Conservation (phyloP, 805 yeast genomes). For the Candida ovalis region DNA sequence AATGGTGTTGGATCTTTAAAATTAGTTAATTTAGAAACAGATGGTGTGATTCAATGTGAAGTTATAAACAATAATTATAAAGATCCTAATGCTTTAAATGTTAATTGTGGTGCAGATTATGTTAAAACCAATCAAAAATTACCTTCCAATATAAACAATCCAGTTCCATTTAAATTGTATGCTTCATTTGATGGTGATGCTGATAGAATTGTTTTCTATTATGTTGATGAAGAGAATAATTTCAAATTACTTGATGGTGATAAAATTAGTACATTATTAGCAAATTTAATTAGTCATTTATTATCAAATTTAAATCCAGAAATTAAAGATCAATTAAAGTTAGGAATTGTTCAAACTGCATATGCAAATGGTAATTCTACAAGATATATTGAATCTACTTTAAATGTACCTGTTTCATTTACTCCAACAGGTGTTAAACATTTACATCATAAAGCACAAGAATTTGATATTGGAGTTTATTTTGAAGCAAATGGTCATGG, state of each 20-base stretch:
- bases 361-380: slow-evolving; percentile 96
- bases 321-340: slow-evolving; percentile 20
- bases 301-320: slow-evolving; percentile 42
- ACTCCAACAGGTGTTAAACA: slow-evolving; percentile 97
- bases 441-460: slow-evolving; percentile 84
- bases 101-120: slow-evolving; percentile 89
- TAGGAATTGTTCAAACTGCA: slow-evolving; percentile 95
- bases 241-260: slow-evolving; percentile 85
- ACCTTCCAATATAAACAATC: slow-evolving; percentile 54
- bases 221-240: slow-evolving; percentile 32
- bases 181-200: slow-evolving; percentile 98
- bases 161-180: slow-evolving; percentile 47
- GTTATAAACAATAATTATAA: slow-evolving; percentile 53
- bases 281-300: slow-evolving; percentile 53
- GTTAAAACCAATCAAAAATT: slow-evolving; percentile 85
- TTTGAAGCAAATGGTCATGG: slow-evolving; percentile 99
- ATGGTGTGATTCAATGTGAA: slow-evolving; percentile 35
- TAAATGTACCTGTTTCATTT: slow-evolving; percentile 76
- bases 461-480: slow-evolving; percentile 87
- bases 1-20: slow-evolving; percentile 96
- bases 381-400: slow-evolving; percentile 51
- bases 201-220: slow-evolving; percentile 86
- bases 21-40: slow-evolving; percentile 39
- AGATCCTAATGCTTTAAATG: slow-evolving; percentile 60
- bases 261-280: slow-evolving; percentile 82